A percentile compares a stretch with the other conserved stretches of the same genome.
phyloP scores from a whole-genome alignment of 129 eudicot genomes.

The carrot (Daucus carota) region DNA sequence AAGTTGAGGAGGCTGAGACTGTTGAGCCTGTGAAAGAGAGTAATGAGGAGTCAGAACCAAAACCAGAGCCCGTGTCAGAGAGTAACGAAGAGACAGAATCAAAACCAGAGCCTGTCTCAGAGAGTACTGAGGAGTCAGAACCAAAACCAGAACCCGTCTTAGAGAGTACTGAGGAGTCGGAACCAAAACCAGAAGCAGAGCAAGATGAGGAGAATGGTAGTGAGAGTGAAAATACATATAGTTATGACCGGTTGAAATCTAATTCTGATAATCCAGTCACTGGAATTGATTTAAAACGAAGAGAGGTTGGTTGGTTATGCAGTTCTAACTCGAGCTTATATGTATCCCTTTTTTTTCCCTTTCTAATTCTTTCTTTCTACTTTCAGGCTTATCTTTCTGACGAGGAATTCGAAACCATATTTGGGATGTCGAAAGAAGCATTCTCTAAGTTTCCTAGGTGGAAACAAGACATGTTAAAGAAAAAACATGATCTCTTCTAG shows the following conservation, averaged over 20 bases:
- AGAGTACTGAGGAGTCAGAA: conserved; percentile 34
- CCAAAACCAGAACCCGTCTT: conserved; percentile 23
- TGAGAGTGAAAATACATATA: conserved; percentile 61
- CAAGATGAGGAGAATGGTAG: conserved; percentile 44
- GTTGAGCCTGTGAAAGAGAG: conserved; percentile 34
- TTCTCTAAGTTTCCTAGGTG: conserved; percentile 72
- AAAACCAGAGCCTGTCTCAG: conserved; percentile 22
- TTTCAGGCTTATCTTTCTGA: conserved; percentile 71
- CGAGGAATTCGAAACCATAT: conserved; percentile 51
- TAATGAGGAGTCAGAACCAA: conserved; percentile 39
- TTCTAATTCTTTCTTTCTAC: not conserved
- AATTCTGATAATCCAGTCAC: conserved; percentile 82
- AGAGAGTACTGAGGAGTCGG: conserved; percentile 36
- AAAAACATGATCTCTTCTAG: conserved; percentile 78
- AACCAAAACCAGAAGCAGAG: conserved; percentile 31
- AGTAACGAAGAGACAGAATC: conserved; percentile 27
- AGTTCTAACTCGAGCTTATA: not conserved
- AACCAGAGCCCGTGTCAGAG: no score
- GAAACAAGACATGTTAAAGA: conserved; percentile 87
- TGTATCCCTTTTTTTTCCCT: not conserved
- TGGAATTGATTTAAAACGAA: conserved; percentile 75
- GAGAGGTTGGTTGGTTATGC: conserved; percentile 52
- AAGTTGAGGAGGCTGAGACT: conserved; percentile 29
- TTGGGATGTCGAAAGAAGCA: conserved; percentile 59
- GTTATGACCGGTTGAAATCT: conserved; percentile 64